Conservation (phyloP, 768 basidiomycete species). For the Clathrus columnatus region DNA sequence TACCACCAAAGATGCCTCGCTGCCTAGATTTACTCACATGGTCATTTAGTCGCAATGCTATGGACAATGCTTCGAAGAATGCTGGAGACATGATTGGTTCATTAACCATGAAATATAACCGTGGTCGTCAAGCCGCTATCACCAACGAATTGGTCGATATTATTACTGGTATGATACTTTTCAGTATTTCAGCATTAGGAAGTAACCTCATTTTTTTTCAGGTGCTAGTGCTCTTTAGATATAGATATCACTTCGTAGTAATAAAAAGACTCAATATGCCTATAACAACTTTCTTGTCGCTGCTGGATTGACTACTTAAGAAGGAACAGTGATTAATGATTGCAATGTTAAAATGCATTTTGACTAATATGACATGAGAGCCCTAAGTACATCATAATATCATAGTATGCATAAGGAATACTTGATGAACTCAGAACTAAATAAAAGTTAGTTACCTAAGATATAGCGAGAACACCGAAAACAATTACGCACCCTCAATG, state of each 20-base stretch:
- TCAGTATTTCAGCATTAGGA: neutral
- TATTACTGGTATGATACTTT: slow-evolving; percentile 60
- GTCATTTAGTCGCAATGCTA: slow-evolving; percentile 78
- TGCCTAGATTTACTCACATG: neutral
- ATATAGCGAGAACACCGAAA: neutral
- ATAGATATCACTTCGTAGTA: neutral
- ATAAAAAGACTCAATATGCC: neutral
- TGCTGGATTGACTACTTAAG: too few relatives aligned
- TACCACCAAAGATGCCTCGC: slow-evolving; percentile 1
- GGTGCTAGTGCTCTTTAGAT: slow-evolving; percentile 9
- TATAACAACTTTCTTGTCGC: neutral
- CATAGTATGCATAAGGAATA: slow-evolving; percentile 6
- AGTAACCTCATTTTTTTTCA: neutral
- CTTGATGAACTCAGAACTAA: slow-evolving; percentile 12
- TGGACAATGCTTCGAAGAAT: slow-evolving; percentile 99
- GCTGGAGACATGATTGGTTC: slow-evolving; percentile 85
- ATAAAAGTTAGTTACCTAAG: neutral
- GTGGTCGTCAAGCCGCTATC: slow-evolving; percentile 96
- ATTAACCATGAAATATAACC: slow-evolving; percentile 93
- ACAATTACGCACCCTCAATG: slow-evolving; percentile 53
- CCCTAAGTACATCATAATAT: slow-evolving; percentile 8
- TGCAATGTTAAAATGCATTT: neutral
- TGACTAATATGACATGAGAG: neutral
- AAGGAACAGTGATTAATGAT: too few relatives aligned
- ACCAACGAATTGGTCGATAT: slow-evolving; percentile 93